Conservation (phyloP, 805 yeast genomes). For the Soucietia sequanensis region DNA sequence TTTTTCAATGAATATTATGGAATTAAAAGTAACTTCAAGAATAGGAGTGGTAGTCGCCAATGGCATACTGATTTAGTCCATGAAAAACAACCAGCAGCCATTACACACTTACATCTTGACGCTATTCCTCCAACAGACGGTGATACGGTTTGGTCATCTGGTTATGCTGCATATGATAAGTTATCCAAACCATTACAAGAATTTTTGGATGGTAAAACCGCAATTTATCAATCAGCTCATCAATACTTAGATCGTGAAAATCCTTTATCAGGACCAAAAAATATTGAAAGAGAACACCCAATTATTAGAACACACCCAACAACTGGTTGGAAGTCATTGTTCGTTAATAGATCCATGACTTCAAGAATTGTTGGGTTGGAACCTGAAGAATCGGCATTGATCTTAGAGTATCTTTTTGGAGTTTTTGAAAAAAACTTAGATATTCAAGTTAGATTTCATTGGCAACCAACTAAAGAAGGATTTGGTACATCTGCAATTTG, state of each 20-base stretch:
- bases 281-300: slow-evolving; percentile 58
- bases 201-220: slow-evolving; percentile 53
- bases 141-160: slow-evolving; percentile 56
- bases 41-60: slow-evolving; percentile 20
- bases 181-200: slow-evolving; percentile 49
- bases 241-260: slow-evolving; percentile 41
- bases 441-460: slow-evolving; percentile 53
- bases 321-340: slow-evolving; percentile 61
- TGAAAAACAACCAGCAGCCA: slow-evolving; percentile 36
- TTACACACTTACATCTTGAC: slow-evolving; percentile 38
- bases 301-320: slow-evolving; percentile 63
- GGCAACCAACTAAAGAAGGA: slow-evolving; percentile 44
- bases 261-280: slow-evolving; percentile 46
- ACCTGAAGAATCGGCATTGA: slow-evolving; percentile 48
- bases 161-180: slow-evolving; percentile 59
- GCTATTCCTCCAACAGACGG: slow-evolving; percentile 50
- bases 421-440: slow-evolving; percentile 53
- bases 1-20: slow-evolving; percentile 27
- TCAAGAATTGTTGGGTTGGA: slow-evolving; percentile 51
- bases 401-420: slow-evolving; percentile 45
- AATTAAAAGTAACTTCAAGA: slow-evolving; percentile 25
- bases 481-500: slow-evolving; percentile 52
- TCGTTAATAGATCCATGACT: slow-evolving; percentile 52
- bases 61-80: slow-evolving; percentile 42
- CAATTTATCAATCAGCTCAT: slow-evolving; percentile 43